A percentile compares a stretch with the other conserved stretches of the same genome.
phyloP scores from a whole-genome alignment of 495 filamentous ascomycete genomes.

The Talaromyces ruber region DNA sequence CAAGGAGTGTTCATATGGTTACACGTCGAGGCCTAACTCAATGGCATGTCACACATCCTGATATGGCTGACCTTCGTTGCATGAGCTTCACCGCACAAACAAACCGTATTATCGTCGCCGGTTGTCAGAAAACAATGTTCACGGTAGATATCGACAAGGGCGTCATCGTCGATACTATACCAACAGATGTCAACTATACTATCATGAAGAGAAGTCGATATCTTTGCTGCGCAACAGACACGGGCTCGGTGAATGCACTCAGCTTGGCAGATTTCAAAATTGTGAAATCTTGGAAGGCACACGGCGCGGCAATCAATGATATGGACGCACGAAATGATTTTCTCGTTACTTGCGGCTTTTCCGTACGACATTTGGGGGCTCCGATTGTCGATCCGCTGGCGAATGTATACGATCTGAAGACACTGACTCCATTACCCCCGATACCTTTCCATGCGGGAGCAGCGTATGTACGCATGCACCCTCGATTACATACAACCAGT shows the following conservation, averaged over 20 bases:
- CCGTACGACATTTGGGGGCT: conserved; percentile 54
- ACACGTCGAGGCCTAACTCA: conserved; percentile 67
- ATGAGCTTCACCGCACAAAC: conserved; percentile 90
- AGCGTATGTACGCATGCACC: conserved; percentile 91
- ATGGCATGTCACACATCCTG: conserved; percentile 74
- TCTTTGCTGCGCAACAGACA: conserved; percentile 82
- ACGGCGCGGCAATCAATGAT: conserved; percentile 75
- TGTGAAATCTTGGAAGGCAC: conserved; percentile 81
- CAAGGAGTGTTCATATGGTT: conserved; percentile 77
- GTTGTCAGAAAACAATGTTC: conserved; percentile 80
- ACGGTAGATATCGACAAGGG: conserved; percentile 85
- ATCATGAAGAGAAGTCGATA: conserved; percentile 87
- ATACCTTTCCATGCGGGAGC: conserved; percentile 88
- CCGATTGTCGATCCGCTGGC: conserved; percentile 79
- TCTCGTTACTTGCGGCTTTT: conserved; percentile 91
- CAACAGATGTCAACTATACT: conserved; percentile 66
- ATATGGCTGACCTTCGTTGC: conserved; percentile 77
- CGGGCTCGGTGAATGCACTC: conserved; percentile 77
- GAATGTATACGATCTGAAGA: conserved; percentile 91
- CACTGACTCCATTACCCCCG: conserved; percentile 70
- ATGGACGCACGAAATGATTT: conserved; percentile 93
- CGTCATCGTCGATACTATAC: conserved; percentile 61
- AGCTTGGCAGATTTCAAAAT: conserved; percentile 69
- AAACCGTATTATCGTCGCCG: conserved; percentile 78
- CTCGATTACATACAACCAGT: conserved; percentile 83